Conservation (phyloP, 345 rosid genomes). For the Raphanus raphanistrum region DNA sequence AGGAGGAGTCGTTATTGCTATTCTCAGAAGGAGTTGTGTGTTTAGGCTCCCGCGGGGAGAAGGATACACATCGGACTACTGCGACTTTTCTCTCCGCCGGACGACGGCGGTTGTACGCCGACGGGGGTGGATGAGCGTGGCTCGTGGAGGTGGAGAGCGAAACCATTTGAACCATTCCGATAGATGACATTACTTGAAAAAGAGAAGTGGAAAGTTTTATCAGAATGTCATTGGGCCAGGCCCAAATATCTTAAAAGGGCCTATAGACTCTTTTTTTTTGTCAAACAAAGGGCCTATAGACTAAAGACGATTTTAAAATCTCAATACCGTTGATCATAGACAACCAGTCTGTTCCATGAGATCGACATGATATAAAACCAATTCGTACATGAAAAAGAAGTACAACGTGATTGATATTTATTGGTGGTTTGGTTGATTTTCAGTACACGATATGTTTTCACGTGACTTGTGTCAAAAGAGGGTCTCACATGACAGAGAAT, state of each 20-base stretch:
- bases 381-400: neutral
- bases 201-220: neutral
- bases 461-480: neutral
- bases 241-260: neutral
- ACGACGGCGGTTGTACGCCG: constrained; percentile 34
- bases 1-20: neutral
- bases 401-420: neutral
- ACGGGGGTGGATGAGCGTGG: constrained; percentile 35
- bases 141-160: constrained; percentile 35
- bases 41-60: constrained; percentile 25
- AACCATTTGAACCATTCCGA: constrained; percentile 37
- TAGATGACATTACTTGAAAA: neutral
- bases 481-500: constrained; percentile 8
- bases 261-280: too few species aligned
- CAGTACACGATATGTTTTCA: neutral
- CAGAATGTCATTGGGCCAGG: constrained; percentile 6
- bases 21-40: neutral
- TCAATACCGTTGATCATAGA: neutral
- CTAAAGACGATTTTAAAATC: neutral
- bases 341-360: neutral
- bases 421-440: neutral
- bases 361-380: neutral
- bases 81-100: neutral
- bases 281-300: neutral
- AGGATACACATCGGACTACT: constrained; percentile 9